Base-by-base conservation (phyloP, 805 yeast genomes). In the Starmerella asiatica region DNA sequence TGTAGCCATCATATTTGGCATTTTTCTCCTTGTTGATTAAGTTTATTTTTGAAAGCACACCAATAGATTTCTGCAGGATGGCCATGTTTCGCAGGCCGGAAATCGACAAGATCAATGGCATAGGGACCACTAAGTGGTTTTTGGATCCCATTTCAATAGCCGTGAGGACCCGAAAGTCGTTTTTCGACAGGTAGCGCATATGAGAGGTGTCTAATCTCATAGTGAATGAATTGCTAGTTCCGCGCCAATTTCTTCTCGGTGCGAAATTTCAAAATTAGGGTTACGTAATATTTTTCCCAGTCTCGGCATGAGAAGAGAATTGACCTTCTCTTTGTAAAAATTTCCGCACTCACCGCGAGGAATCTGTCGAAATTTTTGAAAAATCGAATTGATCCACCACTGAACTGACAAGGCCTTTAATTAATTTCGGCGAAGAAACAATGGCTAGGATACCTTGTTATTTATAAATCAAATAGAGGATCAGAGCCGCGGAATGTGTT, bases 81-180 rank as follows among this genome's bases (percentile, higher is more conserved):
- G 93, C 74, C 5, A 74, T 72, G 17, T 84, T 75, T 49, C 80
- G 72, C 53, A 85, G 58, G 3, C 84, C 82, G 12, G 94, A 82
- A 24, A 85, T 63, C 46, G 79, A 79, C 47, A 76, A 80, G 39
- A 91, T 85, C 63, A 91, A 62, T 29, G 70, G 68, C 0, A 93
- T 82, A 16, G 99, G 99, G 18, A 91, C 97, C 40, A 91, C 73
- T 56, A 88, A 95, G 60, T 91, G 98, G 59, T 81, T 88, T 47
- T 81, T 70, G 1, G 96, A 78, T 11, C 97, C 98, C 58, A 71
- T 68, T 57, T 91, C 97, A 6, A 61, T 57, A 0, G 94, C 96
- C 42, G 78, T 78, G 32, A 91, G 73, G 8, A 85, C 91, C 42
- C 80, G 70, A 67, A 83, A 91, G 63, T 91, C 98, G 47, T 85